Evolutionary conservation across 202 grass and related monocot species (phyloP), one percentile per base, ranked within the genome.

Genomic region (Sporobolus alterniflorus): DNA sequence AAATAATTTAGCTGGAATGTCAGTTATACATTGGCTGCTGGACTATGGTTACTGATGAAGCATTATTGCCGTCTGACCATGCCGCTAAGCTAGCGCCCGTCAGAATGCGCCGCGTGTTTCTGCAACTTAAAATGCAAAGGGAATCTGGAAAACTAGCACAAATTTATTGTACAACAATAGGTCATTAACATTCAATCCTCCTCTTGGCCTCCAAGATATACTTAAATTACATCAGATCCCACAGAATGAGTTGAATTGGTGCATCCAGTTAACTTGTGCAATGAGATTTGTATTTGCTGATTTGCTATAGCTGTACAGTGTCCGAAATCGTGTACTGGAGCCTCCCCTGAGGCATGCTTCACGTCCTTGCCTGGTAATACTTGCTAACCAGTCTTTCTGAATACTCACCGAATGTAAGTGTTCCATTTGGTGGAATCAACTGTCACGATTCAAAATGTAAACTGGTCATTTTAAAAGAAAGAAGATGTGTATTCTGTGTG

Each of bases 401-500:
- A 75, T 90, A 98, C 76, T 98, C 93, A 20, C 96, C 93, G 67
- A 98, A 98, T 24, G 93, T 94, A 78, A 96, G 89, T 55, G 74
- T 81, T 75, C 73, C 87, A 56, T 92, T 89, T 57, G 89, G 91
- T 82, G 85, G 87, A 48, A 98, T 92, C 40, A 96, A 87, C 93
- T 98, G 91, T 25, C 70, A 57, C n/a, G 46, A 47, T 15, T 82
- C 21, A 30, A 48, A 75, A 63, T 15, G 29, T 2, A 84, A 40
- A 64, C 44, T 28, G 9, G 46, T 64, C 17, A 67, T 18, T 33
- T n/a, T 48, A 24, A 2, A 7, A 41, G 68, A 77, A 46, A 8
- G 72, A 7, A 43, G 5, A 2, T 1, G 33, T 0, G 0, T 43
- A 17, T n/a, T 54, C 26, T 22, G 14, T 34, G 55, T 64, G 30